Percentiles rank a stretch among this genome's conserved stretches.
Evolutionary conservation across 495 filamentous ascomycete species (phyloP).

Genomic region (Sporormia fimetaria): DNA sequence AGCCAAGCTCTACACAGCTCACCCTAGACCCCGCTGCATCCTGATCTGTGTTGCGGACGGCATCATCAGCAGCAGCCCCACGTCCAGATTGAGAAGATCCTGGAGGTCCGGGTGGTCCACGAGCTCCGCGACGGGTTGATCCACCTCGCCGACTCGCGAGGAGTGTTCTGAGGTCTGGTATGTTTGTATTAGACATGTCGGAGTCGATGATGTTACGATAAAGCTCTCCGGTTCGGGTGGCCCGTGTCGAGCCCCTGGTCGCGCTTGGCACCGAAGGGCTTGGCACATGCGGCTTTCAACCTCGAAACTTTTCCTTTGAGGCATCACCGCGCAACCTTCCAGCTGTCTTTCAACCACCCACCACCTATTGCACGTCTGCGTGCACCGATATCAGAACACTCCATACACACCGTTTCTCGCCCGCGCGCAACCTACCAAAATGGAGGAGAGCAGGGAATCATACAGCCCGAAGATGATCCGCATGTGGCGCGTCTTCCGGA

Average conservation of each 20-base stretch:
- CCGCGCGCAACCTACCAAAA: background rate
- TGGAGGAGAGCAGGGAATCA: conserved; percentile 15
- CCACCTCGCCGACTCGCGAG: conserved; percentile 18
- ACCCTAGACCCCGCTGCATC: conserved; percentile 81
- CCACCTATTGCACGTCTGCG: background rate
- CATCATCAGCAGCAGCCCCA: conserved; percentile 36
- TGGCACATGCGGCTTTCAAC: background rate
- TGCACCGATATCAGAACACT: no score
- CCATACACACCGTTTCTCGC: background rate
- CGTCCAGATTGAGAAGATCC: conserved; percentile 2
- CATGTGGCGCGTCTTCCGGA: conserved; percentile 30
- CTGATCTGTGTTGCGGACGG: conserved; percentile 80
- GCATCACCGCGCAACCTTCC: background rate
- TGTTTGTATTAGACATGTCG: conserved; percentile 14
- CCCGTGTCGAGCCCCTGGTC: background rate
- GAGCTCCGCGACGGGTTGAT: conserved; percentile 4
- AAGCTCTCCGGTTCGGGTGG: conserved; percentile 6
- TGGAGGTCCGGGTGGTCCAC: conserved; percentile 3
- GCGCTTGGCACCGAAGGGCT: background rate
- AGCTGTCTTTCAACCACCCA: background rate
- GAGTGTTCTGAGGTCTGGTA: conserved; percentile 20
- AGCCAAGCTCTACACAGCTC: conserved; percentile 80
- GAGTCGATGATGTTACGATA: background rate
- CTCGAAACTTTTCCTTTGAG: conserved; percentile 9
- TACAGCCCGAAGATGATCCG: conserved; percentile 18